Percentiles rank a stretch among this genome's conserved stretches.
These are phyloP conservation scores for Graphium sp. DNA, from an alignment of 2,329 filamentous ascomycete genomes.

Conservation along the genomic window DNA sequence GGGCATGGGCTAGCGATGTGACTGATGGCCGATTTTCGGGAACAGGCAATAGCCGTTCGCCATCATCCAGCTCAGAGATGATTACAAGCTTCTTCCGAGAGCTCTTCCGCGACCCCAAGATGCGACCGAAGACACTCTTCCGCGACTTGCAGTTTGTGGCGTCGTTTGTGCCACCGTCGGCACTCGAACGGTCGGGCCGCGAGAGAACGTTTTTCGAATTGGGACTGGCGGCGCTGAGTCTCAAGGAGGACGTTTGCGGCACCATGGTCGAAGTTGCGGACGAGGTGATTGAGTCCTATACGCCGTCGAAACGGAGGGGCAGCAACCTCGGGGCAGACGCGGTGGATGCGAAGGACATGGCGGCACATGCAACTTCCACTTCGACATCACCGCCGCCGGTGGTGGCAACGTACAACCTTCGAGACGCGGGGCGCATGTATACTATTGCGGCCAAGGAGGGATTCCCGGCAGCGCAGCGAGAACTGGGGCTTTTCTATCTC, in stretches of 20 bases:
- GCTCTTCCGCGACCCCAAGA: conserved; percentile 48
- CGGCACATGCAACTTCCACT: conserved; percentile 6
- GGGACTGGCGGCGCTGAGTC: conserved; percentile 67
- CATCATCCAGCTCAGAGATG: conserved; percentile 26
- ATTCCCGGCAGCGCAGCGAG: conserved; percentile 66
- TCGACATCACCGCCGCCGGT: conserved; percentile 27
- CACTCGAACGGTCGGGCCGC: conserved; percentile 44
- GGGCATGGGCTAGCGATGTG: background rate
- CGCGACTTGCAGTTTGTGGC: conserved; percentile 65
- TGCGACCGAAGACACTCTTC: conserved; percentile 67
- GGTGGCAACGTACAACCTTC: conserved; percentile 49
- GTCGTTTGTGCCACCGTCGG: conserved; percentile 41
- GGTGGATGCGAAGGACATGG: conserved; percentile 7
- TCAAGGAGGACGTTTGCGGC: conserved; percentile 76
- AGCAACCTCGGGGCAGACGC: no score
- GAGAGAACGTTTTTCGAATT: conserved; percentile 83
- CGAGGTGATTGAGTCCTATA: conserved; percentile 41
- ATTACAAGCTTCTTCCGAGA: conserved; percentile 50
- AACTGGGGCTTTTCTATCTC: conserved; percentile 85
- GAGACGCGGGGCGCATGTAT: conserved; percentile 77
- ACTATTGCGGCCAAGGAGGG: conserved; percentile 90
- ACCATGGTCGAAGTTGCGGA: conserved; percentile 53
- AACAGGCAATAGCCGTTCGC: conserved; percentile 4
- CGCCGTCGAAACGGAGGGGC: conserved; percentile 31
- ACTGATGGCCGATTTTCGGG: conserved; percentile 3